These are phyloP conservation scores for Ogataea populi-albae DNA, from an alignment of 805 yeast genomes.

Conservation along the genomic window DNA sequence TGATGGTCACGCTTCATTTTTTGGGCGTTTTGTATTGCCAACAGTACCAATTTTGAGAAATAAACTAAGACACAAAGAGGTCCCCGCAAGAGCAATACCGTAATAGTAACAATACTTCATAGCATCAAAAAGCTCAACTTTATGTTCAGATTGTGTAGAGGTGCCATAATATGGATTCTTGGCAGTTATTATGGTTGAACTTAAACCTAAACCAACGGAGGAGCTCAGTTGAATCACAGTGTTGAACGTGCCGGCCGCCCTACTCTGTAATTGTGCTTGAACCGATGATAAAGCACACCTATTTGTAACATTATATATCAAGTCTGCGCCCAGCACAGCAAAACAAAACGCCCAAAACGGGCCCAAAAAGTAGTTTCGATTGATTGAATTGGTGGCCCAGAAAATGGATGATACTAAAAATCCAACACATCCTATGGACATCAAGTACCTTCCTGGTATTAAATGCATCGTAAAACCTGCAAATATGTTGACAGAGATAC, in stretches of 20 bases:
- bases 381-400: constrained; percentile 40
- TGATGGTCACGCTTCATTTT: too few relatives aligned
- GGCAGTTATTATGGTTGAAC: constrained; percentile 38
- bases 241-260: constrained; percentile 49
- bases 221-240: constrained; percentile 41
- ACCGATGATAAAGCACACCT: constrained; percentile 42
- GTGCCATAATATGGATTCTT: constrained; percentile 33
- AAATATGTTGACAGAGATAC: constrained; percentile 41
- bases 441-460: constrained; percentile 39
- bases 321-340: constrained; percentile 46
- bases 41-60: constrained; percentile 38
- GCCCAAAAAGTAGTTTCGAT: constrained; percentile 40
- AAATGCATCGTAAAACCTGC: constrained; percentile 46
- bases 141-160: constrained; percentile 20
- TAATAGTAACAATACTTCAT: constrained; percentile 38
- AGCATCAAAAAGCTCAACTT: constrained; percentile 29
- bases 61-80: constrained; percentile 29
- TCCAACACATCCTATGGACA: constrained; percentile 35
- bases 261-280: constrained; percentile 36
- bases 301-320: constrained; percentile 44
- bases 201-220: constrained; percentile 41
- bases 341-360: constrained; percentile 43
- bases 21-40: constrained; percentile 27
- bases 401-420: constrained; percentile 37
- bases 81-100: constrained; percentile 35